A percentile compares a stretch with the other conserved stretches of the same genome.
phyloP scores from a whole-genome alignment of 83 land plant species.

The Diphasiastrum complanatum region DNA sequence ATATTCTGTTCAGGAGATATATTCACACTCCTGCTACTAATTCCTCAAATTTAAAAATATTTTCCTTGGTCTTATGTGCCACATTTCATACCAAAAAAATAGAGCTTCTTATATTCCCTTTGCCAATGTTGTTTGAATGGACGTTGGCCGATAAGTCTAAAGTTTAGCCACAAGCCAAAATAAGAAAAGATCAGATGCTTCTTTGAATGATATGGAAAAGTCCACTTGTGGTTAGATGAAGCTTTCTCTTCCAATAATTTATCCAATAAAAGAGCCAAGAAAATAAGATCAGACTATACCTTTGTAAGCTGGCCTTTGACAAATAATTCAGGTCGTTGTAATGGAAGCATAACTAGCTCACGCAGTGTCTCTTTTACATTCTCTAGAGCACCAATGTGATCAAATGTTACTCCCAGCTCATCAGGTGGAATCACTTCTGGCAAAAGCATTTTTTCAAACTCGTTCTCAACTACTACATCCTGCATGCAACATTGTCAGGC shows the following conservation, averaged over 20 bases:
- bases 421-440: constrained; percentile 36
- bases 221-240: too few relatives aligned
- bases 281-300: constrained; percentile 18
- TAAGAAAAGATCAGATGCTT: not conserved
- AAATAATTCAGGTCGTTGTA: constrained; percentile 35
- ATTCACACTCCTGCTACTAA: too few relatives aligned
- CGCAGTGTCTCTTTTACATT: constrained; percentile 39
- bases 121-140: too few relatives aligned
- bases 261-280: too few relatives aligned
- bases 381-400: constrained; percentile 41
- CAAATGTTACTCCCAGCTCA: constrained; percentile 35
- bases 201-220: not conserved
- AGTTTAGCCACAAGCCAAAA: not conserved
- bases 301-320: constrained; percentile 33
- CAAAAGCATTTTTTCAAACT: constrained; percentile 34
- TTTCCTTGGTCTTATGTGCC: too few relatives aligned
- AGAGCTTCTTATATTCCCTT: too few relatives aligned
- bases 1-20: too few relatives aligned
- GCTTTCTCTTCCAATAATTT: too few relatives aligned
- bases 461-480: constrained; percentile 31
- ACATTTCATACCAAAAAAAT: too few relatives aligned
- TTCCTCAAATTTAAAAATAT: too few relatives aligned
- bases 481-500: not conserved
- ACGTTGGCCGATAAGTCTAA: too few relatives aligned
- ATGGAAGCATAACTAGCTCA: constrained; percentile 37